These are phyloP conservation scores for Euryodendron excelsum DNA, from an alignment of 148 eudicot species.

Conservation along the genomic window DNA sequence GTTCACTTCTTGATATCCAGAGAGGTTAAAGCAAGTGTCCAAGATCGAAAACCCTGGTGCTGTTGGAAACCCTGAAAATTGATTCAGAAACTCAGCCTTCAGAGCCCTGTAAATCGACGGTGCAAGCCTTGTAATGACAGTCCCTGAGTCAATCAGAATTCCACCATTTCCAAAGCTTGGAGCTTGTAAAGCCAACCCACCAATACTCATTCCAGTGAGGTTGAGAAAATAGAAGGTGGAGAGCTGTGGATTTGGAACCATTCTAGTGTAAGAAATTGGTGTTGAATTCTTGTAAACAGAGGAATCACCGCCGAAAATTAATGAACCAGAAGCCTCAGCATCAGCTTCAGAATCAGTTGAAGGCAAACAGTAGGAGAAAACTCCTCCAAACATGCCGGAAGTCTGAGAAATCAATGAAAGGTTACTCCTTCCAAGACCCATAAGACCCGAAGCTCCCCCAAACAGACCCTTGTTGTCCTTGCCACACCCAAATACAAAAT, in stretches of 20 bases:
- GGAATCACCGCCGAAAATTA: constrained; percentile 45
- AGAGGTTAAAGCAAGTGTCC: constrained; percentile 70
- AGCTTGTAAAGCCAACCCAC: constrained; percentile 41
- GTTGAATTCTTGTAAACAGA: constrained; percentile 56
- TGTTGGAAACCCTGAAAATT: constrained; percentile 53
- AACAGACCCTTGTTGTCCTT: constrained; percentile 61
- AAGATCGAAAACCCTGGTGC: constrained; percentile 68
- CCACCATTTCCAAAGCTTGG: constrained; percentile 40
- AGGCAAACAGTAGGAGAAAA: constrained; percentile 79
- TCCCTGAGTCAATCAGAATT: constrained; percentile 72
- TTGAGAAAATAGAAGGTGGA: constrained; percentile 57
- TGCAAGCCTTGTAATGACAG: constrained; percentile 65
- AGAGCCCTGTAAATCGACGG: constrained; percentile 51
- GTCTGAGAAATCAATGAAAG: constrained; percentile 65
- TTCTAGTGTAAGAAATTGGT: constrained; percentile 52
- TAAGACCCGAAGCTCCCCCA: constrained; percentile 69
- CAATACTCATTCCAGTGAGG: constrained; percentile 61
- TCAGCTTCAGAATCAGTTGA: too few relatives aligned
- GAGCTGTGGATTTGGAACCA: constrained; percentile 48
- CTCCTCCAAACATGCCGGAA: constrained; percentile 42
- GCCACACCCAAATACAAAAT: constrained; percentile 83
- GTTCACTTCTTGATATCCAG: constrained; percentile 53
- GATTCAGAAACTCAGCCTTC: constrained; percentile 55
- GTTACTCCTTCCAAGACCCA: constrained; percentile 69
- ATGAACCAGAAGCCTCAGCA: constrained; percentile 50